Base-by-base conservation (phyloP, 2,329 filamentous ascomycete species). In the Fusarium humuli region DNA sequence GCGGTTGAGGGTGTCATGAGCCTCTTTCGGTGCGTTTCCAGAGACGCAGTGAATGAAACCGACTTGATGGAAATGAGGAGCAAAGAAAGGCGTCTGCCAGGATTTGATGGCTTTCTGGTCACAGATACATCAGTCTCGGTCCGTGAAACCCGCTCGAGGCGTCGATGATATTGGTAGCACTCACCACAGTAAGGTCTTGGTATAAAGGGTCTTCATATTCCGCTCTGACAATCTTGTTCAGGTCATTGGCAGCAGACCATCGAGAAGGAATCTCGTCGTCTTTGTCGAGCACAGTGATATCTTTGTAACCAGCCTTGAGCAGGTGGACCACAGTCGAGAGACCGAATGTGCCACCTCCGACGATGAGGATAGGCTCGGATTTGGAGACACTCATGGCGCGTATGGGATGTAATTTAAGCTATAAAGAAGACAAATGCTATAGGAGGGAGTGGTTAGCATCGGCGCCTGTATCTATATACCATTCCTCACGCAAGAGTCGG, bases 181-280 rank as follows among this genome's bases (percentile, higher is more conserved):
- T 62, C 76, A 86, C 85, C 57, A 88, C 77, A 3, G 86, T 83
- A 45, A 88, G 73, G 4, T 87, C 80, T 1, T 86, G 85, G 62
- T 90, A 89, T 58, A 87, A 87, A 0, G 81, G 79, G 61, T 88
- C 86, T 65, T 87, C 85, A 61, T 89, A 89, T 67, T 89, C 86
- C 7, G 84, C 86, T 4, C 87, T 82, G 37, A 90, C 80, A 58
- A 90, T 89, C 76, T 90, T 90, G 75, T 90, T 90, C 27, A 90
- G 73, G 67, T 90, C 87, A 62, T 88, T 87, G 22, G 83, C 87
- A 0, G 87, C 88, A 0, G 88, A 88, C 71, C 78, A 79, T 2
- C 62, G 61, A 6, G 85, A 84, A 1, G 86, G 86, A 1, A 77
- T 69, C 11, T 72, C 57, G 8, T 75, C 72, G 14, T 77, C 77